Conservation (phyloP, 345 rosid species). For the Citrus hindsii region DNA sequence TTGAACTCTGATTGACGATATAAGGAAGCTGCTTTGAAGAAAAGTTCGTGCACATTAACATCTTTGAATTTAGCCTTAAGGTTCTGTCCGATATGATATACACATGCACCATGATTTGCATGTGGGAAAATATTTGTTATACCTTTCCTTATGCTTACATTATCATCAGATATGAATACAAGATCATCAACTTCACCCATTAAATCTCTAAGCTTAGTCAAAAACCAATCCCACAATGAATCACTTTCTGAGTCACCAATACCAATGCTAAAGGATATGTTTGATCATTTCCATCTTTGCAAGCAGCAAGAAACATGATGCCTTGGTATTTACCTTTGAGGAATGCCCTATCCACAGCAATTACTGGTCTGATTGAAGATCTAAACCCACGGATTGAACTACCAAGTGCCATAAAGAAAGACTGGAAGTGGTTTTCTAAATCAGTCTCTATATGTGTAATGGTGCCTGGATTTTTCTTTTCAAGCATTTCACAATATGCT, state of each 20-base stretch:
- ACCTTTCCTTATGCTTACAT: background rate
- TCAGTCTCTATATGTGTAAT: background rate
- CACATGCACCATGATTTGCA: constrained; percentile 7
- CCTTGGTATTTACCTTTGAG: constrained; percentile 3
- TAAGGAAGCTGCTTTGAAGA: constrained; percentile 1
- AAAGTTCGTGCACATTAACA: background rate
- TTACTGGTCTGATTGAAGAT: background rate
- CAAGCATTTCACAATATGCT: background rate
- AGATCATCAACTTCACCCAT: background rate
- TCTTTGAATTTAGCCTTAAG: constrained; percentile 2
- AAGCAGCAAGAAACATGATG: background rate
- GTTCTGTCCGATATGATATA: background rate
- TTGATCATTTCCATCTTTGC: constrained; percentile 4
- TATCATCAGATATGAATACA: constrained; percentile 1
- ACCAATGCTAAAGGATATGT: constrained; percentile 1
- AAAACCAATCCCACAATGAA: background rate
- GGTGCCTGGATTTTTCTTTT: background rate
- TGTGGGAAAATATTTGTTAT: background rate
- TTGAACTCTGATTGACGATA: background rate
- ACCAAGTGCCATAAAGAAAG: background rate
- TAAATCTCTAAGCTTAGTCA: background rate
- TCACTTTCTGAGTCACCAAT: background rate
- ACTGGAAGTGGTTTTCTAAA: background rate
- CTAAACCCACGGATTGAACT: constrained; percentile 1
- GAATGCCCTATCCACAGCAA: constrained; percentile 5